Evolutionary conservation across 1,139 yeast species (phyloP), one percentile per base, ranked within the genome.

Genomic region (Pichia sp.): DNA sequence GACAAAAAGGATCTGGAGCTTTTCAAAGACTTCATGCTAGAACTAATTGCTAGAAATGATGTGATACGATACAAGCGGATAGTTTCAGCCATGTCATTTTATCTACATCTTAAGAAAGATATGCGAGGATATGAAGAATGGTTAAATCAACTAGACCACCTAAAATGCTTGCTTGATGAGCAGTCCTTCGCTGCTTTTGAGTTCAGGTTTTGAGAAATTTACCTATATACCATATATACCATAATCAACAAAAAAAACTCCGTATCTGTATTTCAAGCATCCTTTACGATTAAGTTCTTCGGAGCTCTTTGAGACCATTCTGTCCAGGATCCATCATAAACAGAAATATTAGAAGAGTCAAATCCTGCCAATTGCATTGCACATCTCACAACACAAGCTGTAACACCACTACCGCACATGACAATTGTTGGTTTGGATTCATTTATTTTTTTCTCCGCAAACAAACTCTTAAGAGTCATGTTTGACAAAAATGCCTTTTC

Each of bases 281-380:
- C 67, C 49, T 66, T 67, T 6, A 59, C 66, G 17, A 69, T 62
- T 16, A 62, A 55, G 9, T 63, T 61, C 31, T 49, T 33, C 4
- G 69, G 68, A 2, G 71, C 71, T 52, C 71, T 64, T 50, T 62
- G 64, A 9, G 66, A 71, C 71, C 71, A 69, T 53, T 69, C 72
- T 5, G 97, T 87, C 99, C 98, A 93, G 53, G 95, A 85, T 5
- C 99, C 99, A 66, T 93, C 99, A 64, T 92, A 93, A 7, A 93
- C 85, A 52, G 83, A 79, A 20, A 90, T 76, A 5, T 77, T 77
- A 47, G 67, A 67, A 24, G 73, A 66, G 38, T 74, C 70, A 31
- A 75, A 65, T 0, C 84, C 85, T 1, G 86, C 81, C 27, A 80
- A 74, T 52, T 84, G 82, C 45, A 88, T 72, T 3, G 89, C 95